Evolutionary conservation across 2,329 filamentous ascomycete species (phyloP).

Genomic region (Colletotrichum lupini): DNA sequence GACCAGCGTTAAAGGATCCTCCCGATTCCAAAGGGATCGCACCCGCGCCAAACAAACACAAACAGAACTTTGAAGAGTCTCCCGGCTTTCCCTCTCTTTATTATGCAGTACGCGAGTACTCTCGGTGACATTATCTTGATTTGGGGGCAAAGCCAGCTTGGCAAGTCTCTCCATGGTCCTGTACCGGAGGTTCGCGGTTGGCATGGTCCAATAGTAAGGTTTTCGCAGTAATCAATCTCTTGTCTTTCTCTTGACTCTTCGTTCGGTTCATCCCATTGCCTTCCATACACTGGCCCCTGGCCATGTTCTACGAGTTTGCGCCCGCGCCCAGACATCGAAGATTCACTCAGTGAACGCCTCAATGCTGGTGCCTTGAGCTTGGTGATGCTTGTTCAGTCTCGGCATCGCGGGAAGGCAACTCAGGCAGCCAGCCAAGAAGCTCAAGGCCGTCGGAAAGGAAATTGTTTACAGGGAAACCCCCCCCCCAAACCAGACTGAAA

Average conservation of each 20-base stretch:
- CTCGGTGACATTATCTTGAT: slow-evolving; percentile 3
- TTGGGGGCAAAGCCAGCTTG: background rate
- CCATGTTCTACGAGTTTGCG: background rate
- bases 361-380: slow-evolving; percentile 17
- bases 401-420: slow-evolving; percentile 12
- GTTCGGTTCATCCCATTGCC: background rate
- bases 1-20: slow-evolving; percentile 21
- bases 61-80: background rate
- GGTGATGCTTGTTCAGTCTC: slow-evolving; percentile 25
- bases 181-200: background rate
- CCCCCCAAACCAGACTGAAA: background rate
- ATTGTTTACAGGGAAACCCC: background rate
- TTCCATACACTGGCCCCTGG: no score
- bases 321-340: slow-evolving; percentile 4
- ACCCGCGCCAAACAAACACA: slow-evolving; percentile 28
- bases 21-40: slow-evolving; percentile 8
- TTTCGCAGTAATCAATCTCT: background rate
- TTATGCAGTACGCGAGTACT: background rate
- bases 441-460: background rate
- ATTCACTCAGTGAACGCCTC: no score
- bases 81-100: background rate
- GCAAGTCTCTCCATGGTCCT: background rate
- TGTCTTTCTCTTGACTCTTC: background rate
- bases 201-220: background rate
- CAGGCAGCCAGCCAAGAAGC: background rate